Base-by-base conservation (phyloP, 2,329 filamentous ascomycete genomes). In the Mariannaea sp. region DNA sequence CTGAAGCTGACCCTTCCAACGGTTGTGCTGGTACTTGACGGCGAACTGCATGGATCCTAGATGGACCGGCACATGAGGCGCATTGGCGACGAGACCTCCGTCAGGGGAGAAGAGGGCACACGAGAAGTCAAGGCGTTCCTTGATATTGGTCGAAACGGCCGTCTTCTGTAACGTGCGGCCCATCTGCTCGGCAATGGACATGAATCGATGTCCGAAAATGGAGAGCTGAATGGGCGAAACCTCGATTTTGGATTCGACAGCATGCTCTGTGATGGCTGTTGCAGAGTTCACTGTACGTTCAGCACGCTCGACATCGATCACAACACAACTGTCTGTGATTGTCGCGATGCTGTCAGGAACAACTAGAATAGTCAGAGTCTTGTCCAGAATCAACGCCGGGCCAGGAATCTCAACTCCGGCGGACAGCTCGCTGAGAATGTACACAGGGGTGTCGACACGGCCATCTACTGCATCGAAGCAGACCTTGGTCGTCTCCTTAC, bases 121-220 rank as follows among this genome's bases (percentile, higher is more conserved):
- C 1, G 87, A 90, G 66, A 92, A 93, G 66, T 93, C 89, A 1
- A 93, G 77, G 3, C 89, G 81, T 67, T 93, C 90, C 64, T 93
- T 89, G 69, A 92, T 88, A 61, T 92, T 92, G 0, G 86, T 90
- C 50, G 83, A 87, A 12, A 92, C 86, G 60, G 84, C 86, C 0
- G 88, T 91, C 73, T 91, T 91, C 65, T 92, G 87, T n/a, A 93
- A 71, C 3, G 87, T 86, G 45, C 86, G 79, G 0, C 89, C 89
- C 88, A 92, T 92, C 65, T 92, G 89, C 70, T 92, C 89, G 0
- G 89, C 89, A 57, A 92, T 90, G 3, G 86, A 85, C 89, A 92
- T 92, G 73, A 93, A 93, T 3, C 89, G 80, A 68, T 92, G 88
- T 0, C 85, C 87, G 64, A 93, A 92, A 53, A 92, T 87, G 60